These are phyloP conservation scores for Cercospora zeina DNA, from an alignment of 2,329 filamentous ascomycete species.

Conservation along the genomic window DNA sequence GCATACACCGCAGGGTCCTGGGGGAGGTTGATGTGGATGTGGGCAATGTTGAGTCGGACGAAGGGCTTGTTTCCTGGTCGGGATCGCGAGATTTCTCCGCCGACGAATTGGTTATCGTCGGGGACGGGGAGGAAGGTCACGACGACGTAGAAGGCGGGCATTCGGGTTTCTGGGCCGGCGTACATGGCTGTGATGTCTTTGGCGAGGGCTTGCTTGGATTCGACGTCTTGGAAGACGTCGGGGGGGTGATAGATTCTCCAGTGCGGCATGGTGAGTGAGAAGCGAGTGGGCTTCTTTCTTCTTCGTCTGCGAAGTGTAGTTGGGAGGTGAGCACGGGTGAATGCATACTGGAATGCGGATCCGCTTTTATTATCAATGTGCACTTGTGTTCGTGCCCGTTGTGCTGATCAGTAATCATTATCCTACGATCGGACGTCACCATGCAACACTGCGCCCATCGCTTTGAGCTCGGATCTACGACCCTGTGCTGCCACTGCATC, in stretches of 20 bases:
- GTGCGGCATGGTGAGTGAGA: conserved; percentile 44
- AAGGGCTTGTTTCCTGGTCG: conserved; percentile 41
- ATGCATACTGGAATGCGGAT: background rate
- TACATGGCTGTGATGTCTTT: conserved; percentile 48
- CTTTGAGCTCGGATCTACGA: background rate
- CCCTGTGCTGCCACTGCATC: background rate
- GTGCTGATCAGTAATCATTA: conserved; percentile 1
- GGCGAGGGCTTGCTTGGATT: conserved; percentile 39
- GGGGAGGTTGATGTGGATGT: conserved; percentile 38
- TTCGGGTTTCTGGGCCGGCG: conserved; percentile 28
- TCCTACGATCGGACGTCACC: background rate
- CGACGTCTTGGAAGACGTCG: conserved; percentile 38
- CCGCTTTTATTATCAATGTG: background rate
- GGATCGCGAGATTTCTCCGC: conserved; percentile 32
- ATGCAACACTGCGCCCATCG: background rate
- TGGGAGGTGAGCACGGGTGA: too few species aligned
- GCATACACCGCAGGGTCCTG: conserved; percentile 26
- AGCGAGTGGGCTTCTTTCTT: background rate
- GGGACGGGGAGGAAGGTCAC: conserved; percentile 44
- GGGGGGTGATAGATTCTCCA: conserved; percentile 46
- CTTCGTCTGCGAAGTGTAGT: too few species aligned
- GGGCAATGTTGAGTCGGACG: conserved; percentile 41
- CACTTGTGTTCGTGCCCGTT: background rate
- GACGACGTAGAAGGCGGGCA: conserved; percentile 51
- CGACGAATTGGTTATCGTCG: conserved; percentile 37